phyloP scores from a whole-genome alignment of 2,329 filamentous ascomycete species.

The Fusarium udum region DNA sequence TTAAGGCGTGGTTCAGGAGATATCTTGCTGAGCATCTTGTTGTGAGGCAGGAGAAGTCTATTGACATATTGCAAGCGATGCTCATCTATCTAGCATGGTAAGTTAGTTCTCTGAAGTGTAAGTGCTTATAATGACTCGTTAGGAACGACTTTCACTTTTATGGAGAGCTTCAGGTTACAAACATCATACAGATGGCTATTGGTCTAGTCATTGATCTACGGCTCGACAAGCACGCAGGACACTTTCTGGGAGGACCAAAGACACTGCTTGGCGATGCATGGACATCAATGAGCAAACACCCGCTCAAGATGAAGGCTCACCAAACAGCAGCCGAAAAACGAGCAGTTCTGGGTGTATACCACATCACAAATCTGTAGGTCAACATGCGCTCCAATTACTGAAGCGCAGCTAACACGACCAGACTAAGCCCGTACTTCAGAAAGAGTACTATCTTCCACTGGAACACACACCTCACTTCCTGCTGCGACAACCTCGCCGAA shows the following conservation, averaged over 20 bases:
- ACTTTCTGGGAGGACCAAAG: conserved; percentile 37
- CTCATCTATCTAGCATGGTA: conserved; percentile 52
- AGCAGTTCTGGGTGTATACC: conserved; percentile 53
- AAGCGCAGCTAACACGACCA: neutral
- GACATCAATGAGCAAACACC: conserved; percentile 31
- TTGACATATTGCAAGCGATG: conserved; percentile 52
- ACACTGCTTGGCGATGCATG: conserved; percentile 48
- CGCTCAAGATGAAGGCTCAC: conserved; percentile 16
- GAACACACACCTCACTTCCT: conserved; percentile 47
- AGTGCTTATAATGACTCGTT: neutral
- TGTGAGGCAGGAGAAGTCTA: conserved; percentile 47
- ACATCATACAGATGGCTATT: conserved; percentile 51
- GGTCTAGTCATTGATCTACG: conserved; percentile 52
- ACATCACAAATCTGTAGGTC: conserved; percentile 48
- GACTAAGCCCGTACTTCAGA: conserved; percentile 41
- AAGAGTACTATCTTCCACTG: conserved; percentile 47
- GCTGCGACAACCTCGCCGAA: conserved; percentile 45
- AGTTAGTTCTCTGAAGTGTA: neutral
- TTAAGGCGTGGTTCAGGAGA: conserved; percentile 50
- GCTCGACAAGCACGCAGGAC: conserved; percentile 45
- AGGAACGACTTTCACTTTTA: conserved; percentile 55
- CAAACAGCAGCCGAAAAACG: conserved; percentile 52
- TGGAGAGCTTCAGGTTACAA: conserved; percentile 49
- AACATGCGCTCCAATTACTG: fast-evolving
- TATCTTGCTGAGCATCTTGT: conserved; percentile 51